Evolutionary conservation across 768 basidiomycete genomes (phyloP).

Genomic region (Pholiota conissans): DNA sequence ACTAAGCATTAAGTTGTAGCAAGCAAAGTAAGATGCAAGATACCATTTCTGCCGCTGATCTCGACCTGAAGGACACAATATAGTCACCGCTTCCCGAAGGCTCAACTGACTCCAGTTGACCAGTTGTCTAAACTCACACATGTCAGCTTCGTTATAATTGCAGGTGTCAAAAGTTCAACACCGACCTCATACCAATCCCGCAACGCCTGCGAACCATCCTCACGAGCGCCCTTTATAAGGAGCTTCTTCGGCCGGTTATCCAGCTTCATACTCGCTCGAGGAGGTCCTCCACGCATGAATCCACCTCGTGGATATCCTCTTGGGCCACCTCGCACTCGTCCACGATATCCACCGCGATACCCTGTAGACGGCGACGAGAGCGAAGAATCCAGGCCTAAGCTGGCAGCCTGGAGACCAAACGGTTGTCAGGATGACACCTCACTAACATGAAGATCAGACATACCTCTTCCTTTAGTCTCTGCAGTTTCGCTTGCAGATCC

Average conservation of each 20-base stretch:
- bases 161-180: not conserved
- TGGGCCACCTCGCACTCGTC: conserved; percentile 58
- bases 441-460: conserved; percentile 22
- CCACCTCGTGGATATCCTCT: conserved; percentile 60
- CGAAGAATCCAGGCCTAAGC: conserved; percentile 66
- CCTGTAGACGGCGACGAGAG: conserved; percentile 35
- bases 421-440: no score
- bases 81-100: conserved; percentile 44
- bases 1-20: conserved; percentile 10
- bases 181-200: conserved; percentile 84
- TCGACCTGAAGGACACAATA: conserved; percentile 69
- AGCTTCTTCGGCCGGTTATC: conserved; percentile 88
- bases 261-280: conserved; percentile 79
- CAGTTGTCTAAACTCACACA: conserved; percentile 48
- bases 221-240: conserved; percentile 64
- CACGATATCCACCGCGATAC: conserved; percentile 72
- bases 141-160: not conserved
- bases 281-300: conserved; percentile 62
- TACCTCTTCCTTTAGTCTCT: conserved; percentile 80
- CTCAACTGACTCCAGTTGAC: conserved; percentile 70
- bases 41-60: conserved; percentile 78
- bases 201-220: conserved; percentile 55
- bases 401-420: no score
- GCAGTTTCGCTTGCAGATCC: conserved; percentile 71
- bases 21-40: conserved; percentile 3